Percentiles rank a stretch among this genome's conserved stretches.
Conservation (phyloP, 2,329 filamentous ascomycete species). For the Nemania abortiva region DNA sequence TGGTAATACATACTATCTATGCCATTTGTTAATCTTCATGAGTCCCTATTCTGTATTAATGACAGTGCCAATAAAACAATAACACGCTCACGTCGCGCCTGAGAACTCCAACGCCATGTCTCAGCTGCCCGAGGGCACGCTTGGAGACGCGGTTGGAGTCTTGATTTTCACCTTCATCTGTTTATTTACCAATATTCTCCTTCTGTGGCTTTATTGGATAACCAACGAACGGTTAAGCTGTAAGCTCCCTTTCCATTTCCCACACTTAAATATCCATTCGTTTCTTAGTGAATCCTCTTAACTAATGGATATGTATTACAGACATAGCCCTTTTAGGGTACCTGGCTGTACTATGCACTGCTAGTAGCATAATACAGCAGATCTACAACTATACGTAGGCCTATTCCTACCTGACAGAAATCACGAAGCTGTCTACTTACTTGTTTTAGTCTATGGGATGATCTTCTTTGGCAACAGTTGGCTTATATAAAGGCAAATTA, state of each 20-base stretch:
- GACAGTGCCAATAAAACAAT: not conserved
- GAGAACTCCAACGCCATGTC: constrained; percentile 36
- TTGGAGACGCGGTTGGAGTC: constrained; percentile 43
- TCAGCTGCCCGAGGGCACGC: constrained; percentile 42
- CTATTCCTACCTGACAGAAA: not conserved
- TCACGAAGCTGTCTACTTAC: not conserved
- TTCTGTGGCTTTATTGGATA: constrained; percentile 44
- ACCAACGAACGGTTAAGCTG: constrained; percentile 39
- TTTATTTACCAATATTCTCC: constrained; percentile 37
- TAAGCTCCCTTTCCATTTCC: constrained; percentile 16
- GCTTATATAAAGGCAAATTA: constrained; percentile 44
- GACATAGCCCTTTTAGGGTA: constrained; percentile 44
- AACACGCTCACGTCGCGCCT: not conserved
- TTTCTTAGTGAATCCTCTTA: not conserved
- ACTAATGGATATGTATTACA: constrained; percentile 26
- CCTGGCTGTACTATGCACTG: constrained; percentile 39
- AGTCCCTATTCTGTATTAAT: not conserved
- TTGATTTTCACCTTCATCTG: constrained; percentile 44
- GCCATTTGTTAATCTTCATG: not conserved
- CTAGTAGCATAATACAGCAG: constrained; percentile 45
- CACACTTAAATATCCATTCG: not conserved
- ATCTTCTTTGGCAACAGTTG: constrained; percentile 43
- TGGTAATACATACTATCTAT: not conserved
- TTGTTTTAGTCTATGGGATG: constrained; percentile 36
- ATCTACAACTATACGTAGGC: constrained; percentile 45